Percentiles rank a stretch among this genome's conserved stretches.
These are phyloP conservation scores for Xerocomellus chrysenteron DNA, from an alignment of 768 basidiomycete species.

Conservation along the genomic window DNA sequence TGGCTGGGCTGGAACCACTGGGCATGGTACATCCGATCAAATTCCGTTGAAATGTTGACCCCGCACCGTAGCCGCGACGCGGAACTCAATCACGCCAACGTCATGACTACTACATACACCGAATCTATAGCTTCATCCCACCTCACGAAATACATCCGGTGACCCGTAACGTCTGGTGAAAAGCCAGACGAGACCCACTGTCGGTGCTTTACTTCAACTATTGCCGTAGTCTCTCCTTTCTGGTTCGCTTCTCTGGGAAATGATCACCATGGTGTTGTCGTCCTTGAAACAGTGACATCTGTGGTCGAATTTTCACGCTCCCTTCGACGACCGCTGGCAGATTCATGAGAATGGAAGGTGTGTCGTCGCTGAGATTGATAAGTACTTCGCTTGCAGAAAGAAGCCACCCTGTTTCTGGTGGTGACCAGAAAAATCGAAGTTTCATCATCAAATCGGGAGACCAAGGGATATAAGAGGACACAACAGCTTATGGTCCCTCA, in stretches of 20 bases:
- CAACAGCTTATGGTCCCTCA: neutral
- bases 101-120: neutral
- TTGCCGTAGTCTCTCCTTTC: neutral
- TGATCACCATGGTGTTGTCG: neutral
- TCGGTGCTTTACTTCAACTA: neutral
- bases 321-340: no score
- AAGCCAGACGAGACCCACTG: neutral
- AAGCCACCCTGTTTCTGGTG: neutral
- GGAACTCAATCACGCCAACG: neutral
- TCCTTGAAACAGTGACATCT: no score
- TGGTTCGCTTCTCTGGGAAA: neutral
- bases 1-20: neutral
- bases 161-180: neutral
- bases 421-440: neutral
- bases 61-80: neutral
- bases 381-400: neutral
- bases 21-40: neutral
- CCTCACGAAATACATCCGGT: conserved; percentile 2
- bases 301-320: no score
- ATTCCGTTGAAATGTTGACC: neutral
- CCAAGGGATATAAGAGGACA: conserved; percentile 2
- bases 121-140: conserved; percentile 4
- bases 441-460: neutral
- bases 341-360: neutral
- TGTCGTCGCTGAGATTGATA: neutral